phyloP scores from a whole-genome alignment of 2,329 filamentous ascomycete genomes.

The Raffaelea deltoideospora region DNA sequence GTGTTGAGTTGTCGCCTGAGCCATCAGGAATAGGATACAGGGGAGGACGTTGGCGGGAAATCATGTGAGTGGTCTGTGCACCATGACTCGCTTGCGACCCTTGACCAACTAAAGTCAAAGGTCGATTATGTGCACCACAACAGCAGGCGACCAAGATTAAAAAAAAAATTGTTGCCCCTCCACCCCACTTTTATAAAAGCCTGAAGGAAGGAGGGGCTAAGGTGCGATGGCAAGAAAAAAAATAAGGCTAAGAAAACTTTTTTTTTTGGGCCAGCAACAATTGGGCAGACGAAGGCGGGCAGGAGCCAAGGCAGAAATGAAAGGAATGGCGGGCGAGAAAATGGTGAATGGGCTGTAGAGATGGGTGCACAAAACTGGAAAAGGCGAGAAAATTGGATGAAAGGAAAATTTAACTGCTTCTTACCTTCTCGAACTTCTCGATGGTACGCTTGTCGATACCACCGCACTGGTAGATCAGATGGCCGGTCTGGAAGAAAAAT shows the following conservation, averaged over 20 bases:
- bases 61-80: too few relatives aligned
- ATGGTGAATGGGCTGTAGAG: too few relatives aligned
- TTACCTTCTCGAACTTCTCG: conserved; percentile 99
- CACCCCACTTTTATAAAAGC: conserved; percentile 6
- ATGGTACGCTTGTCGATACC: conserved; percentile 99
- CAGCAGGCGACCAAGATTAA: too few relatives aligned
- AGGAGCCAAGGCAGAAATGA: conserved; percentile 6
- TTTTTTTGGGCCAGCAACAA: conserved; percentile 7
- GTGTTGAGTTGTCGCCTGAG: too few relatives aligned
- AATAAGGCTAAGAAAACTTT: conserved; percentile 12
- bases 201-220: conserved; percentile 2
- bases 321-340: conserved; percentile 7
- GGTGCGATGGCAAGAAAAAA: conserved; percentile 11
- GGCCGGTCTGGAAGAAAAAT: conserved; percentile 39
- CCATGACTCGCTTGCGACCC: too few relatives aligned
- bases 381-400: conserved; percentile 25
- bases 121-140: too few relatives aligned
- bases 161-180: too few relatives aligned
- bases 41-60: too few relatives aligned
- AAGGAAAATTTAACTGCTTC: too few relatives aligned
- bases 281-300: conserved; percentile 1
- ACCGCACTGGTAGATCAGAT: conserved; percentile 99
- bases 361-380: too few relatives aligned
- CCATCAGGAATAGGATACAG: too few relatives aligned
- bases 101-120: too few relatives aligned